Base-by-base conservation (phyloP, 1,284 basidiomycete species). In the Peniophora sp. region DNA sequence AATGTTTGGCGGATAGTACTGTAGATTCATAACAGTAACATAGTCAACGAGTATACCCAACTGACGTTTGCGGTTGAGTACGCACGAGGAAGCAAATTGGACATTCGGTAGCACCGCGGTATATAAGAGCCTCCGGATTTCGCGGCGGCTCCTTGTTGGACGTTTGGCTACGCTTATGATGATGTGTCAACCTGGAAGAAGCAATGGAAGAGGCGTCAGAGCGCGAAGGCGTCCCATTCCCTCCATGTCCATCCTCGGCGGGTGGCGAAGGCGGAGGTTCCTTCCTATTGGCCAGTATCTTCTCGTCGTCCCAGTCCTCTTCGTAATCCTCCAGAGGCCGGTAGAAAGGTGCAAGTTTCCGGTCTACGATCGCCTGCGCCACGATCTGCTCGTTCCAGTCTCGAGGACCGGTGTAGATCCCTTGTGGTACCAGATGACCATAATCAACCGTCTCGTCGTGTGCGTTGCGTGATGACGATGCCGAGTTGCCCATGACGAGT, bases 1-100 rank as follows among this genome's bases (percentile, higher is more conserved):
- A 69, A 98, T 96, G 65, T 96, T 95, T 24, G 88, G 78, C 32
- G 94, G 94, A 64, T 97, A 97, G 68, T 94, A 94, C 85, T 92
- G n/a, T n/a, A n/a, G n/a, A 60, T 23, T 43, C 52, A 23, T 39
- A 51, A 45, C 55, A 51, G 51, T 9, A 5, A 51, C 51, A 50
- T 45, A 23, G 46, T 54, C 39, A 50, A 45, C 38, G 46, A 44
- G 24, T 49, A 34, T 23, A n/a, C n/a, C n/a, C 23, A 50, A 32
- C 27, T 50, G 47, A 47, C 48, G 48, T 51, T 41, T 50, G 48
- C 50, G 45, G 51, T 59, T 49, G 55, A 45, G 39, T 51, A 83
- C 92, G 66, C 60, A 97, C 95, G 66, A 99, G 75, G 72, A 99
- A 98, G 70, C 96, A 99, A 59, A 99, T 98, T n/a, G 96, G 96